These are phyloP conservation scores for Hymenochaete sp. DNA, from an alignment of 1,284 basidiomycete genomes.

Conservation along the genomic window DNA sequence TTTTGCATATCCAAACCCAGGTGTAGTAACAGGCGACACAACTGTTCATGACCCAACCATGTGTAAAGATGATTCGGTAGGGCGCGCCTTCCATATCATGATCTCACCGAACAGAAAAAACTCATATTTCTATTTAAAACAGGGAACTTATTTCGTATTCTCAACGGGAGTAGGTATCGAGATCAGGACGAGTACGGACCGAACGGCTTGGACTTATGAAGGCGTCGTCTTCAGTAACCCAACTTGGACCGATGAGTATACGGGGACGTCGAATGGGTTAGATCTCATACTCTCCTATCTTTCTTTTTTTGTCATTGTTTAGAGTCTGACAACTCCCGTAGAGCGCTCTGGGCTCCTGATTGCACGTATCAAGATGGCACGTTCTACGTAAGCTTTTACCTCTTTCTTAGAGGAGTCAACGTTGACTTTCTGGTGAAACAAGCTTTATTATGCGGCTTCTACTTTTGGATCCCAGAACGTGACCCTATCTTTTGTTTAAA, in stretches of 20 bases:
- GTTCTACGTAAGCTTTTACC: conserved; percentile 31
- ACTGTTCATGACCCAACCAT: conserved; percentile 41
- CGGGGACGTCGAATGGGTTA: conserved; percentile 40
- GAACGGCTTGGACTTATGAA: conserved; percentile 38
- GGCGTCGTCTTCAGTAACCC: conserved; percentile 44
- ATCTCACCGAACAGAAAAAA: too few species aligned
- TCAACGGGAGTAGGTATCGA: conserved; percentile 41
- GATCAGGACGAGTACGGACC: conserved; percentile 44
- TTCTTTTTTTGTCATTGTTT: not conserved
- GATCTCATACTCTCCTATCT: conserved; percentile 11
- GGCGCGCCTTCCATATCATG: too few species aligned
- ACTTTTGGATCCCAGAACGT: conserved; percentile 23
- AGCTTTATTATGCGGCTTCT: conserved; percentile 28
- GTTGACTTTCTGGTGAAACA: not conserved
- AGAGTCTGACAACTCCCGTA: conserved; percentile 17
- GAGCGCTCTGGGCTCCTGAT: conserved; percentile 45
- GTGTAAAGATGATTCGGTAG: conserved; percentile 41
- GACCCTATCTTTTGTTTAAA: not conserved
- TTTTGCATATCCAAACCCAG: conserved; percentile 23
- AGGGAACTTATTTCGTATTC: conserved; percentile 46
- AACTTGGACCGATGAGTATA: conserved; percentile 42
- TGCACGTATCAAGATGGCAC: conserved; percentile 37
- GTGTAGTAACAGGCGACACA: conserved; percentile 37
- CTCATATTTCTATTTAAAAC: too few species aligned
- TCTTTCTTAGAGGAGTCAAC: not conserved